phyloP scores from a whole-genome alignment of 306 rosid genomes.

The Fagus crenata region DNA sequence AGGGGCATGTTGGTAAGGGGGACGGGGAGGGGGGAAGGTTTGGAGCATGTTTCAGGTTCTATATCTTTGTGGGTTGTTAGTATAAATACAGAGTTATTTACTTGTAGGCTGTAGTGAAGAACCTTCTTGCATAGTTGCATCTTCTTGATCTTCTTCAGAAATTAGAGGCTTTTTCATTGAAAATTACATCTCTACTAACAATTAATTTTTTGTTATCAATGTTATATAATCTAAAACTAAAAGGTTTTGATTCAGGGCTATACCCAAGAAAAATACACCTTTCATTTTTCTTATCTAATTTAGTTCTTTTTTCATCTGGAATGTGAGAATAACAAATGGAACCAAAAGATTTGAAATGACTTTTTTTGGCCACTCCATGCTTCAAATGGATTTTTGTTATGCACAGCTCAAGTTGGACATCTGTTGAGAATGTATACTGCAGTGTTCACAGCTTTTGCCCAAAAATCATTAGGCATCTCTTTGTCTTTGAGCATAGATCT shows the following conservation, averaged over 20 bases:
- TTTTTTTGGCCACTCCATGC: neutral
- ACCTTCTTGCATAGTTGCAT: too few relatives aligned
- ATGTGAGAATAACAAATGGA: conserved; percentile 1
- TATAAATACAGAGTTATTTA: too few relatives aligned
- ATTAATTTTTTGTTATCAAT: too few relatives aligned
- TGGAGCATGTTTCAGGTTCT: too few relatives aligned
- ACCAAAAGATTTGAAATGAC: neutral
- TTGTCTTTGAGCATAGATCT: neutral
- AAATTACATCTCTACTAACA: too few relatives aligned
- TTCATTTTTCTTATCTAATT: too few relatives aligned
- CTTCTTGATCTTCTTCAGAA: too few relatives aligned
- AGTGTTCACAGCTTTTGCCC: neutral
- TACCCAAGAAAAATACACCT: neutral
- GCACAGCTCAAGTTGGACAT: neutral
- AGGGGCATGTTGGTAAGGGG: too few relatives aligned
- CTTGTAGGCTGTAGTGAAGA: too few relatives aligned
- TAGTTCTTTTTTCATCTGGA: neutral
- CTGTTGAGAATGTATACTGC: neutral
- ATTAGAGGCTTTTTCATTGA: too few relatives aligned
- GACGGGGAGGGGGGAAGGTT: too few relatives aligned
- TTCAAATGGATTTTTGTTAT: neutral
- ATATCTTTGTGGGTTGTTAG: too few relatives aligned
- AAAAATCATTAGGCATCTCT: neutral
- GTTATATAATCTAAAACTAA: neutral
- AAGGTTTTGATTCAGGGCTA: neutral